Base-by-base conservation (phyloP, 768 basidiomycete genomes). In the Hygrocybe coccinea region DNA sequence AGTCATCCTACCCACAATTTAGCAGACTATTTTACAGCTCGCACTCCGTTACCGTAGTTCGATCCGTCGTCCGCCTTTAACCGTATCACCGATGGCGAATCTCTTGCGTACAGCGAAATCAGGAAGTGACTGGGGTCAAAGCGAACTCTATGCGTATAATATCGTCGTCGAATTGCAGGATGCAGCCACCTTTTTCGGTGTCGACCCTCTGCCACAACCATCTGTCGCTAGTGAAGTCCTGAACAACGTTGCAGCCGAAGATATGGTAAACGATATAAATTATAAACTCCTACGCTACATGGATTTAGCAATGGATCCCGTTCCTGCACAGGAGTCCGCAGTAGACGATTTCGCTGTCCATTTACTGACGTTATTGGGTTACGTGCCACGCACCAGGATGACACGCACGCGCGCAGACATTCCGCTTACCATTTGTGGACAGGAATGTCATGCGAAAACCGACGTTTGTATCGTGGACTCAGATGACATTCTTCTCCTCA, bases 311-410 rank as follows among this genome's bases (percentile, higher is more conserved):
- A 41, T 41, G 39, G 39, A 41, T 41, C 39, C 39, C 14, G 39
- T 41, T 15, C 39, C 39, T 15, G 39, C 39, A 22, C 35, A 50
- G 14, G 68, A 70, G 51, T 65, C 68, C 15, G 67, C 70, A 24
- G 73, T 73, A 12, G 62, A 62, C 38, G 70, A 74, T 57, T 73
- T 75, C 52, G 57, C 59, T 54, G 41, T 67, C 15, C 33, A 45
- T 34, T 63, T 74, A n/a, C 60, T 71, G 44, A 10, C 37, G 0
- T 5, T 52, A 21, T 41, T 66, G 8, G 65, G 59, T 1, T 69
- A 66, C 51, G 51, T 37, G 19, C 25, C 34, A 19, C 5, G 45
- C 5, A n/a, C 45, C 22, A 53, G 61, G 21, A 47, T 58, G 6
- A 43, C 57, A 6, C 54, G 61, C 22, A 66, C 64, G 5, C 54